These are phyloP conservation scores for Hamamelis virginiana DNA, from an alignment of 164 flowering plant genomes.

Conservation along the genomic window DNA sequence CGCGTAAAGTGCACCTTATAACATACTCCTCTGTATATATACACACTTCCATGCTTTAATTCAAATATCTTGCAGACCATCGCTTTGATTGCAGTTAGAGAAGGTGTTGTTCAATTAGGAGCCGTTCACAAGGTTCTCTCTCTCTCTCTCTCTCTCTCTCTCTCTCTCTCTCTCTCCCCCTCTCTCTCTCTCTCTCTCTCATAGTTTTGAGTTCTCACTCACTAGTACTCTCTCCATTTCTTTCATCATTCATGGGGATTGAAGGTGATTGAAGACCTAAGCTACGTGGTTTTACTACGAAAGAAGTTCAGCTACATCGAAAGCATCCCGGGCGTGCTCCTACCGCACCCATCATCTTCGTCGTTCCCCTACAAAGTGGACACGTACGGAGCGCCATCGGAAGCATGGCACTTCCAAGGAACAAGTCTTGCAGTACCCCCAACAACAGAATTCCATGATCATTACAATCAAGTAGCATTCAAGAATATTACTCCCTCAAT, in stretches of 20 bases:
- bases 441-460: conserved; percentile 31
- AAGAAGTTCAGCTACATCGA: conserved; percentile 86
- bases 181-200: conserved; percentile 19
- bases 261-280: conserved; percentile 83
- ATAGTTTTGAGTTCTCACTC: too few species aligned
- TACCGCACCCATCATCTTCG: conserved; percentile 92
- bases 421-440: conserved; percentile 11
- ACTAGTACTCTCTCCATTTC: neutral
- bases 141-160: conserved; percentile 23
- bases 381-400: conserved; percentile 25
- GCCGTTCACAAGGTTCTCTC: conserved; percentile 71
- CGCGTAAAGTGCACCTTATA: too few species aligned
- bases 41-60: neutral
- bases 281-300: conserved; percentile 67
- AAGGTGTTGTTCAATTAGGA: conserved; percentile 95
- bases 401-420: conserved; percentile 43
- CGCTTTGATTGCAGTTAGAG: conserved; percentile 88
- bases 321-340: conserved; percentile 91
- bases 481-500: conserved; percentile 87
- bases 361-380: conserved; percentile 53
- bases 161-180: conserved; percentile 23
- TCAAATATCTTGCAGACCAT: conserved; percentile 65
- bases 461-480: conserved; percentile 42
- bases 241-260: neutral
- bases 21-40: too few species aligned